phyloP scores from a whole-genome alignment of 768 basidiomycete genomes.

The Tulasnella sp. region DNA sequence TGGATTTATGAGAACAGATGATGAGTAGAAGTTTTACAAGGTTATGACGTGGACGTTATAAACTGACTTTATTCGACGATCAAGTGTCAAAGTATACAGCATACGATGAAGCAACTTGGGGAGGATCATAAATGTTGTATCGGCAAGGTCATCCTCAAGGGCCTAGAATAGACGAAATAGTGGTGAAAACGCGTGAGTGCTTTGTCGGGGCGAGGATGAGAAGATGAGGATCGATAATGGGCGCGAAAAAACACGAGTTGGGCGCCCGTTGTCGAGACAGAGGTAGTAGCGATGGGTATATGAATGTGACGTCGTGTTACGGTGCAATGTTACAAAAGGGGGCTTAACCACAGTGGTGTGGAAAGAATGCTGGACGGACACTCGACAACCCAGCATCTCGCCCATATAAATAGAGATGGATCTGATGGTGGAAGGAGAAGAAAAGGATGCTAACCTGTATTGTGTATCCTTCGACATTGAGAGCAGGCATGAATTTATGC shows the following conservation, averaged over 20 bases:
- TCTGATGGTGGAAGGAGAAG: not conserved
- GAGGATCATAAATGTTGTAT: conserved; percentile 11
- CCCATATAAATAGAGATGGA: not conserved
- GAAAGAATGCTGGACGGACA: not conserved
- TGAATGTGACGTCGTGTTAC: conserved; percentile 3
- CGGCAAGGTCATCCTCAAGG: conserved; percentile 15
- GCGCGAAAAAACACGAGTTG: conserved; percentile 7
- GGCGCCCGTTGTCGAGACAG: not conserved
- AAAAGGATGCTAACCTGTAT: conserved; percentile 4
- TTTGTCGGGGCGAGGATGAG: not conserved
- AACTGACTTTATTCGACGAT: conserved; percentile 16
- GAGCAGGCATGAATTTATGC: conserved; percentile 10
- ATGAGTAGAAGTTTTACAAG: not conserved
- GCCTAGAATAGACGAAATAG: conserved; percentile 4
- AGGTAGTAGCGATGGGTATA: not conserved
- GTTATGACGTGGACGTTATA: not conserved
- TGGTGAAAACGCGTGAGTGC: conserved; percentile 13
- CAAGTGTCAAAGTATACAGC: conserved; percentile 15
- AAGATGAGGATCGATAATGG: not conserved
- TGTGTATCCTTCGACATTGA: conserved; percentile 9
- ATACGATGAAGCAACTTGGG: conserved; percentile 13
- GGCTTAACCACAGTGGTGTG: conserved; percentile 8
- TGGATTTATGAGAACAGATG: not conserved
- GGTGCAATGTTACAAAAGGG: conserved; percentile 7
- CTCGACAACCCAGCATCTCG: not conserved